Evolutionary conservation across 1,284 basidiomycete species (phyloP).

Genomic region (Fomitopsis betulina): DNA sequence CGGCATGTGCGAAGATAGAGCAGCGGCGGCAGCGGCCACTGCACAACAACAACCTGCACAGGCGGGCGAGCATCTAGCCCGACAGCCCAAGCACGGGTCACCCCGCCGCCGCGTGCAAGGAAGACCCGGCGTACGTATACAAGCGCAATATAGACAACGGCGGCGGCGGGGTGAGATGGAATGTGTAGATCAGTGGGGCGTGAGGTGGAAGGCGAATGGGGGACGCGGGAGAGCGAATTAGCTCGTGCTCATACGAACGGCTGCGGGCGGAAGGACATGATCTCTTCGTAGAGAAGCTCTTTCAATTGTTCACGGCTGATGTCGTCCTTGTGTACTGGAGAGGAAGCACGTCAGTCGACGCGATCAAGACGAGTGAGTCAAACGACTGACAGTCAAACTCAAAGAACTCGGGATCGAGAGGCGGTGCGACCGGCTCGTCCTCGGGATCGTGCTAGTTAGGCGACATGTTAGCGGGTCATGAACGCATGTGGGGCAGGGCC

Average conservation of each 20-base stretch:
- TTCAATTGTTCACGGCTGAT: slow-evolving; percentile 84
- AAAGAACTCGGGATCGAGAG: slow-evolving; percentile 89
- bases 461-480: background rate
- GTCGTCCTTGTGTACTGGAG: slow-evolving; percentile 84
- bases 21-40: background rate
- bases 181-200: background rate
- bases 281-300: slow-evolving; percentile 63
- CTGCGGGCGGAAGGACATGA: slow-evolving; percentile 73
- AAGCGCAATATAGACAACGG: slow-evolving; percentile 3
- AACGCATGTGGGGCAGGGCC: slow-evolving; percentile 8
- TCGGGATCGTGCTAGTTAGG: slow-evolving; percentile 77
- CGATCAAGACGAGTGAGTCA: slow-evolving; percentile 1
- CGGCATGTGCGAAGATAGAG: background rate
- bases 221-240: background rate
- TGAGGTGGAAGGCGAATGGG: background rate
- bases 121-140: slow-evolving; percentile 8
- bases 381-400: slow-evolving; percentile 71
- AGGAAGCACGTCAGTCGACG: background rate
- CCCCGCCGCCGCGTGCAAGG: background rate
- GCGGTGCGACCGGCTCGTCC: slow-evolving; percentile 89
- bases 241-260: slow-evolving; percentile 43
- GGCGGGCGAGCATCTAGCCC: background rate
- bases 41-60: background rate
- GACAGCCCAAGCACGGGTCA: background rate
- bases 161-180: background rate